These are phyloP conservation scores for Aureobasidium pullulans DNA, from an alignment of 2,329 filamentous ascomycete genomes.

Conservation along the genomic window DNA sequence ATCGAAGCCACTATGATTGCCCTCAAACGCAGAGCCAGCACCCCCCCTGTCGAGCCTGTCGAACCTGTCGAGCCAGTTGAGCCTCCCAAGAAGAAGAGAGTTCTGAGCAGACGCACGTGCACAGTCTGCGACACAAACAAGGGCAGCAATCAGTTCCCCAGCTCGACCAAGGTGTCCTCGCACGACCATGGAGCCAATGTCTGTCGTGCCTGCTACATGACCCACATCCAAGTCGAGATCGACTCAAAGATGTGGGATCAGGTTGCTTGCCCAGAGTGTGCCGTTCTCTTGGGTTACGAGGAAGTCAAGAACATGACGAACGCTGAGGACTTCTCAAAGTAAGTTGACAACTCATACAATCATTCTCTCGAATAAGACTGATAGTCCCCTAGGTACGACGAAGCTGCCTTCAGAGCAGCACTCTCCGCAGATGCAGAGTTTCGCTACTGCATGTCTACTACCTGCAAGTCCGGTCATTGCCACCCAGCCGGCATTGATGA, in stretches of 20 bases:
- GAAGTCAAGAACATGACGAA: not conserved
- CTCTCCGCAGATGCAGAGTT: not conserved
- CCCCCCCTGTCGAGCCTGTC: too few relatives aligned
- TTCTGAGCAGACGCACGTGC: not conserved
- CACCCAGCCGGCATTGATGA: slow-evolving; percentile 17
- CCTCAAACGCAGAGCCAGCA: too few relatives aligned
- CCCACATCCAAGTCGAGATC: not conserved
- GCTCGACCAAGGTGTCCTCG: not conserved
- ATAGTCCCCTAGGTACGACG: not conserved
- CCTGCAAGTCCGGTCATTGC: slow-evolving; percentile 17
- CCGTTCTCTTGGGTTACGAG: not conserved
- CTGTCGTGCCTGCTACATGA: not conserved
- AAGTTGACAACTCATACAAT: not conserved
- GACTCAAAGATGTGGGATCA: not conserved
- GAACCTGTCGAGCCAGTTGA: too few relatives aligned
- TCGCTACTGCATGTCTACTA: not conserved
- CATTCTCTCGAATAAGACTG: not conserved
- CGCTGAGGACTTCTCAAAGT: not conserved
- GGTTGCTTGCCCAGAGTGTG: slow-evolving; percentile 2
- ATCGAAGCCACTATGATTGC: too few relatives aligned
- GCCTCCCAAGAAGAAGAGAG: not conserved
- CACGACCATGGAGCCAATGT: not conserved
- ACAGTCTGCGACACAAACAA: not conserved
- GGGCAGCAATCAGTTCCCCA: not conserved
- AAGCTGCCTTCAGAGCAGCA: not conserved